Base-by-base conservation (phyloP, 1,139 yeast species). In the Protomyces gravidus region DNA sequence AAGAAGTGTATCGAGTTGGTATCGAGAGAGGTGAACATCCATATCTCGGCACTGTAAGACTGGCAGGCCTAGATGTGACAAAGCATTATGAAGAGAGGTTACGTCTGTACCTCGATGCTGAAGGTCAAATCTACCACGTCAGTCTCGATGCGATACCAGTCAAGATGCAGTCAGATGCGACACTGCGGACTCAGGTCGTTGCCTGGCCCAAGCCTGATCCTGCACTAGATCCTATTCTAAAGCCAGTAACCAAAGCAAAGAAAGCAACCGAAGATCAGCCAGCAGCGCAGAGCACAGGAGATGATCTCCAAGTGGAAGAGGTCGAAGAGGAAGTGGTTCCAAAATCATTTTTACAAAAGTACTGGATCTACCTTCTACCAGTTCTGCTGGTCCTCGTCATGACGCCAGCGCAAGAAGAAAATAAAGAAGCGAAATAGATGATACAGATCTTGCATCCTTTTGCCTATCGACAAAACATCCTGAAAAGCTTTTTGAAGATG, bases 341-440 rank as follows among this genome's bases (percentile, higher is more conserved):
- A 19, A 47, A 55, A 48, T 40, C 53, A 19, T 55, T 48, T 30
- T 17, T 55, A 21, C 59, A 55, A 36, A 55, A 55, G 45, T 55
- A 55, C 53, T 55, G 59, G 59, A 47, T 48, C 36, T 55, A 48
- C 45, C 23, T 33, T 11, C 21, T 55, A 17, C 59, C 59, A 21
- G 11, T 55, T 15, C 17, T 48, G 19, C 25, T 55, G 15, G 28
- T 55, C 13, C 15, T 48, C 36, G 45, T 55, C 48, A 11, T 45
- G 48, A 17, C 48, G 26, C 42, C 42, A 7, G 42, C 42, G 19
- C 21, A n/a, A n/a, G 42, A 36, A 1, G 42, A 36, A n/a, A 17
- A 17, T 17, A 17, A 36, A 17, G 19, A 36, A 17, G 19, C n/a
- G 25, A n/a, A 36, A 21, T 36, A 30, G 36, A n/a, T n/a, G n/a